Base-by-base conservation (phyloP, 192 early-diverging fungal genomes). In the Gamsiella multidivaricata region DNA sequence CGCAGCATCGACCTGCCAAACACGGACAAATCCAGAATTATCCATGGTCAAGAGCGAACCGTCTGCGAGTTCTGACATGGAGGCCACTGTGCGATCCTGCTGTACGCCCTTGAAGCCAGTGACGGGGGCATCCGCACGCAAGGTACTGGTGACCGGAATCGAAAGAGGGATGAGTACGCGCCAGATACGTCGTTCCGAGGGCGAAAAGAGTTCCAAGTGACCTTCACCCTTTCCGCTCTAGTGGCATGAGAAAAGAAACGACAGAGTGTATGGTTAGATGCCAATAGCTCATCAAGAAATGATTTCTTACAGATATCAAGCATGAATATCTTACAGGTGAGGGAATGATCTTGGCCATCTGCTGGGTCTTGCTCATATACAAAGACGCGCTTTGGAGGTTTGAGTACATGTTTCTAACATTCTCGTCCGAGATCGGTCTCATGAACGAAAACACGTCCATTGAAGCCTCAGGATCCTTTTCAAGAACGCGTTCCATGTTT, bases 41-140 rank as follows among this genome's bases (percentile, higher is more conserved):
- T 89, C 88, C 83, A 89, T 83, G 3, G 88, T 89, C 55, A 87
- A 71, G 10, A 89, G 63, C 29, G 80, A 61, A 10, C 86, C 86
- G 46, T 86, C 78, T 14, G 69, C 41, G n/a, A 89, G 70, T 57
- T 89, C 88, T 17, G 79, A 65, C 81, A 89, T 80, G 18, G 78
- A 73, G 15, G 86, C 88, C 5, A 80, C 81, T 26, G 61, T 49
- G n/a, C 86, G 80, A 7, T 85, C 82, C 5, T 81, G 49, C 25
- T 85, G 75, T 29, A 81, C 61, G 3, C 80, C 69, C 28, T 79
- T 62, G 60, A 81, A 80, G 26, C 80, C 83, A n/a, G 81, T 75
- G 8, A 70, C 58, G 36, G 79, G 81, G 3, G 74, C 74, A 59
- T 78, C 74, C 0, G 74, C 14, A 11, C 74, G 74, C 37, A 78